These are phyloP conservation scores for Leccinum obscurum DNA, from an alignment of 768 basidiomycete genomes.

Conservation along the genomic window DNA sequence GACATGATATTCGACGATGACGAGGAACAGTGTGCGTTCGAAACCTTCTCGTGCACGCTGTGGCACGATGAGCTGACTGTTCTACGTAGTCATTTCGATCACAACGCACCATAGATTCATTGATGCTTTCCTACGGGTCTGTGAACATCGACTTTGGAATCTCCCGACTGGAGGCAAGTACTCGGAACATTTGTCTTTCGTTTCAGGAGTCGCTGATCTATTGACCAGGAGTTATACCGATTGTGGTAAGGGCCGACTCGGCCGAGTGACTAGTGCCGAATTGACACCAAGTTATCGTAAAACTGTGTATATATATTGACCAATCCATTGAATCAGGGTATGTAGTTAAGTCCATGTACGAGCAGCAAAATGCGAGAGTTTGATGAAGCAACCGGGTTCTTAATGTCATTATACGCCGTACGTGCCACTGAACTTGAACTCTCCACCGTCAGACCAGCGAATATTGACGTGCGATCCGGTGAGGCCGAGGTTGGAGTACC, in stretches of 20 bases:
- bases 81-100: slow-evolving; percentile 56
- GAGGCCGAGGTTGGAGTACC: slow-evolving; percentile 41
- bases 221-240: slow-evolving; percentile 26
- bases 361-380: not conserved
- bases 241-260: slow-evolving; percentile 18
- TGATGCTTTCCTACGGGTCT: slow-evolving; percentile 49
- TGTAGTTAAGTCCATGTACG: not conserved
- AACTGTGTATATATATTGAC: not conserved
- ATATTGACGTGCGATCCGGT: slow-evolving; percentile 45
- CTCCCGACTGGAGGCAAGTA: slow-evolving; percentile 65
- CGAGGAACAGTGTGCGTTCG: slow-evolving; percentile 45
- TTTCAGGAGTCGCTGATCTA: slow-evolving; percentile 3
- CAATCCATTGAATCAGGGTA: not conserved
- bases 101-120: slow-evolving; percentile 68
- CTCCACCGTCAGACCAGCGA: slow-evolving; percentile 47
- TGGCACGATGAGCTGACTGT: not conserved
- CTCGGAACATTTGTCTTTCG: not conserved
- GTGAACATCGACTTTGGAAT: slow-evolving; percentile 44
- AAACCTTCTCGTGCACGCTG: not conserved
- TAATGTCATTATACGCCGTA: slow-evolving; percentile 35
- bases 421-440: slow-evolving; percentile 57
- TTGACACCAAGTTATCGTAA: slow-evolving; percentile 3
- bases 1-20: slow-evolving; percentile 55
- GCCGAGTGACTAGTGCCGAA: slow-evolving; percentile 6
- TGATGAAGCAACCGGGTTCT: not conserved